These are phyloP conservation scores for Pharnaceum exiguum DNA, from an alignment of 148 eudicot genomes.

Conservation along the genomic window DNA sequence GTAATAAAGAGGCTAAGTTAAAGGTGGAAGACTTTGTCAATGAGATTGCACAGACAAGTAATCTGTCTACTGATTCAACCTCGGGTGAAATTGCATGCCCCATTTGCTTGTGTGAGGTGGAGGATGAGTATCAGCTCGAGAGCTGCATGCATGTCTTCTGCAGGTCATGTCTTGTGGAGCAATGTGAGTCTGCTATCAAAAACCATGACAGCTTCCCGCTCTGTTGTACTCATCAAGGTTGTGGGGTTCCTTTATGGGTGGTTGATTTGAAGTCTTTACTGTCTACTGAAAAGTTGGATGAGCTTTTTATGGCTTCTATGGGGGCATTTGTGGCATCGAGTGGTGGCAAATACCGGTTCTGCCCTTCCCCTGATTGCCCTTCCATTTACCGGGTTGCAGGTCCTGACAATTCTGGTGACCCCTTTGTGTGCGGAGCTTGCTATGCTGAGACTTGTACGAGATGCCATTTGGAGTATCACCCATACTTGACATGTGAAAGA, in stretches of 20 bases:
- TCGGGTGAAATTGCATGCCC: constrained; percentile 43
- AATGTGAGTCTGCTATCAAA: constrained; percentile 79
- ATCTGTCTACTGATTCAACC: constrained; percentile 9
- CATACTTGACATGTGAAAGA: constrained; percentile 67
- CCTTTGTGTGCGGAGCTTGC: constrained; percentile 83
- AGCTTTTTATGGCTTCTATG: constrained; percentile 75
- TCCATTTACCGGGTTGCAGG: constrained; percentile 56
- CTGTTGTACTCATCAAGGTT: constrained; percentile 47
- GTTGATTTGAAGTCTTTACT: constrained; percentile 54
- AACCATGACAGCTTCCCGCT: constrained; percentile 70
- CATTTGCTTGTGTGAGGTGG: constrained; percentile 80
- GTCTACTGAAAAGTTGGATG: constrained; percentile 59
- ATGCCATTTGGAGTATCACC: constrained; percentile 84
- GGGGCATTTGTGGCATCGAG: constrained; percentile 66
- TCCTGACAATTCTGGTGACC: constrained; percentile 26
- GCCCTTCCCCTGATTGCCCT: constrained; percentile 98
- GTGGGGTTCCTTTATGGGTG: constrained; percentile 49
- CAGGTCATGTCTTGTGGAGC: constrained; percentile 71
- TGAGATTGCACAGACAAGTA: constrained; percentile 45
- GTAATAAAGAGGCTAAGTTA: constrained; percentile 57
- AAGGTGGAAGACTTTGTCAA: constrained; percentile 52
- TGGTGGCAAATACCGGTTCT: constrained; percentile 55
- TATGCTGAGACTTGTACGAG: constrained; percentile 67
- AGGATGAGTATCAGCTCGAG: constrained; percentile 60
- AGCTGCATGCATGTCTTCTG: constrained; percentile 66